Percentiles rank a stretch among this genome's conserved stretches.
Evolutionary conservation across 2,329 filamentous ascomycete genomes (phyloP).

Genomic region (Intubia oerlemansii): DNA sequence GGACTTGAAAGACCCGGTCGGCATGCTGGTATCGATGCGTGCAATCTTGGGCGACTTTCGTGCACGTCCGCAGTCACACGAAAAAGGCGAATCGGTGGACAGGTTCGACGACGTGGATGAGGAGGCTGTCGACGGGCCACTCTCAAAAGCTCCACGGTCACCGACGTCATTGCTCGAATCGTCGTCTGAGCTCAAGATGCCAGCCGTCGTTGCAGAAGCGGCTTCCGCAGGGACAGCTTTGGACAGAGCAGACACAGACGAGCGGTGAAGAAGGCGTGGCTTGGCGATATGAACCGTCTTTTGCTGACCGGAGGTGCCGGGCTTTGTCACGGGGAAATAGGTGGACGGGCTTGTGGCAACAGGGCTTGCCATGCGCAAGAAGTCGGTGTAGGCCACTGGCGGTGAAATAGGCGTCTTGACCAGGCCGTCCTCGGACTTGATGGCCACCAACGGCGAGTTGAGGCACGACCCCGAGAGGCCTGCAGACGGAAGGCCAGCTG

Average conservation of each 20-base stretch:
- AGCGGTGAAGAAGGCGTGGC: slow-evolving; percentile 2
- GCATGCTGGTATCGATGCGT: slow-evolving; percentile 17
- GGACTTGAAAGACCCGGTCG: slow-evolving; percentile 24
- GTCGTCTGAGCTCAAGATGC: slow-evolving; percentile 17
- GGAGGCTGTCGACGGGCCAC: slow-evolving; percentile 29
- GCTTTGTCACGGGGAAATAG: neutral
- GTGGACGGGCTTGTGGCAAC: slow-evolving; percentile 5
- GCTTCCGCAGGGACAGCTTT: slow-evolving; percentile 23
- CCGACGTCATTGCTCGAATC: slow-evolving; percentile 7
- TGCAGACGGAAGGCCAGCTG: slow-evolving; percentile 19
- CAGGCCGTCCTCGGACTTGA: slow-evolving; percentile 46
- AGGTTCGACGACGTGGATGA: too few relatives aligned
- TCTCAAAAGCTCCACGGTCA: slow-evolving; percentile 13
- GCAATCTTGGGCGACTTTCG: slow-evolving; percentile 24
- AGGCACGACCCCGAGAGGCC: slow-evolving; percentile 15
- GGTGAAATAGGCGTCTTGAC: slow-evolving; percentile 77
- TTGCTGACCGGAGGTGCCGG: neutral
- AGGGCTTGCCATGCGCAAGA: slow-evolving; percentile 46
- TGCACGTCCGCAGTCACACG: too few relatives aligned
- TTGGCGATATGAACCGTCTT: neutral
- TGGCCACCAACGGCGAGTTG: slow-evolving; percentile 21
- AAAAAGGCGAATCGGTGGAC: too few relatives aligned
- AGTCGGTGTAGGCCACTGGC: slow-evolving; percentile 76
- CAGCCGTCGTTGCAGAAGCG: too few relatives aligned
- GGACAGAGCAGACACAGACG: slow-evolving; percentile 10